Evolutionary conservation across 1,284 basidiomycete species (phyloP).

Genomic region (Boletus semigastroideus): DNA sequence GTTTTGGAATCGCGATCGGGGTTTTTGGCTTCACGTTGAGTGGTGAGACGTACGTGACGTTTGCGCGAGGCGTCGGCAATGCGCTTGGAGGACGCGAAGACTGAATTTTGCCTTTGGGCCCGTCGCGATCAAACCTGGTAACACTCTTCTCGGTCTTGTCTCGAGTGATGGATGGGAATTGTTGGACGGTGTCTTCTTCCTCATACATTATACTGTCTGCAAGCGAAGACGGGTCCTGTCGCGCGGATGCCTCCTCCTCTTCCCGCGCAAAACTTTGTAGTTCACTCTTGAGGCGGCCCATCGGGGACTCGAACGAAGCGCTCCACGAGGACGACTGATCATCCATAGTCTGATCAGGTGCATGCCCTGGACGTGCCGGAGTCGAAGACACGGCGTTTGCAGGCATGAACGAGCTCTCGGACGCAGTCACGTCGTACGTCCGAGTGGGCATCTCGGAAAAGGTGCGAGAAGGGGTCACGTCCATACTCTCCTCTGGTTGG

Average conservation of each 20-base stretch:
- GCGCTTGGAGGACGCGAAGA: conserved; percentile 33
- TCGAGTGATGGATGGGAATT: conserved; percentile 37
- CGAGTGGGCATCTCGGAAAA: conserved; percentile 18
- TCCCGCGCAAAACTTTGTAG: conserved; percentile 56
- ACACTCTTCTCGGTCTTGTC: conserved; percentile 45
- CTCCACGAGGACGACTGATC: conserved; percentile 64
- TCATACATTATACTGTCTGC: conserved; percentile 32
- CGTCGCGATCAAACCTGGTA: conserved; percentile 46
- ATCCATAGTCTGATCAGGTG: conserved; percentile 39
- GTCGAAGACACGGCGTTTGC: conserved; percentile 73
- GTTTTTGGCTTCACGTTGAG: conserved; percentile 46
- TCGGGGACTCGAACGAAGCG: conserved; percentile 71
- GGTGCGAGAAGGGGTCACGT: conserved; percentile 22
- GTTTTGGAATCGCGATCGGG: conserved; percentile 55
- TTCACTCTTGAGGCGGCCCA: conserved; percentile 69
- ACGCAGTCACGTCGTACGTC: conserved; percentile 45
- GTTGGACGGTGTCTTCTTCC: conserved; percentile 33
- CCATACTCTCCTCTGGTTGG: conserved; percentile 6
- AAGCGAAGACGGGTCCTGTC: conserved; percentile 19
- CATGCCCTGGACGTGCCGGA: conserved; percentile 51
- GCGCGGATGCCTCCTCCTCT: conserved; percentile 28
- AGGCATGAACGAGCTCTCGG: conserved; percentile 69
- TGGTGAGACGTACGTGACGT: conserved; percentile 37
- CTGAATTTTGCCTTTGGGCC: conserved; percentile 50
- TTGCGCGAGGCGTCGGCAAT: conserved; percentile 35